A percentile compares a stretch with the other conserved stretches of the same genome.
phyloP scores from a whole-genome alignment of 345 rosid genomes.

The Gossypium stocksii region DNA sequence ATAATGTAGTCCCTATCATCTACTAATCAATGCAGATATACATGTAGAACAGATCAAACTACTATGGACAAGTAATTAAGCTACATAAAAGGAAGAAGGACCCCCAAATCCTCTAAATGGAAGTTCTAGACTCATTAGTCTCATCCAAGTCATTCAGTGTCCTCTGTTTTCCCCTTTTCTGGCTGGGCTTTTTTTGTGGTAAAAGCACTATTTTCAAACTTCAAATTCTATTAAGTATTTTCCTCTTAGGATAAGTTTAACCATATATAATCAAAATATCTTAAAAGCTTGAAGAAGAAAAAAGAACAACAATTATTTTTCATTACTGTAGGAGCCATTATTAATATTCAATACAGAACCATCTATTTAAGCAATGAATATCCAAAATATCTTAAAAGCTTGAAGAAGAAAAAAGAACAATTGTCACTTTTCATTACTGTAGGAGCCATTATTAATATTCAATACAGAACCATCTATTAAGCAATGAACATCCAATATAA shows the following conservation, averaged over 20 bases:
- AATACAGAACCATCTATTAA: background rate
- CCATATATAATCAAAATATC: background rate
- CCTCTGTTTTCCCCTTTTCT: background rate
- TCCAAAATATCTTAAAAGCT: constrained; percentile 1
- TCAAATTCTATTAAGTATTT: background rate
- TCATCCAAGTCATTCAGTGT: background rate
- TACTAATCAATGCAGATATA: background rate
- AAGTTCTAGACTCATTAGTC: background rate
- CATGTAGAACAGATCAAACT: background rate
- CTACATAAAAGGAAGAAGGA: background rate
- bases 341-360: background rate
- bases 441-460: background rate
- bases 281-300: background rate
- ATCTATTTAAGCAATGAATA: background rate
- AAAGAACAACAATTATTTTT: background rate
- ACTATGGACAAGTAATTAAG: too few species aligned
- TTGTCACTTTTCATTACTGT: background rate
- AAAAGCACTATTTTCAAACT: background rate
- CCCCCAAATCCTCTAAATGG: background rate
- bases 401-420: background rate
- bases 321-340: background rate
- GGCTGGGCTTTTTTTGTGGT: background rate
- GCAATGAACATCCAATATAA: background rate
- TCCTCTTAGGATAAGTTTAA: background rate
- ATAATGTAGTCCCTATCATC: background rate